Evolutionary conservation across 495 filamentous ascomycete genomes (phyloP).

Genomic region (Thermochaetoides thermophila): DNA sequence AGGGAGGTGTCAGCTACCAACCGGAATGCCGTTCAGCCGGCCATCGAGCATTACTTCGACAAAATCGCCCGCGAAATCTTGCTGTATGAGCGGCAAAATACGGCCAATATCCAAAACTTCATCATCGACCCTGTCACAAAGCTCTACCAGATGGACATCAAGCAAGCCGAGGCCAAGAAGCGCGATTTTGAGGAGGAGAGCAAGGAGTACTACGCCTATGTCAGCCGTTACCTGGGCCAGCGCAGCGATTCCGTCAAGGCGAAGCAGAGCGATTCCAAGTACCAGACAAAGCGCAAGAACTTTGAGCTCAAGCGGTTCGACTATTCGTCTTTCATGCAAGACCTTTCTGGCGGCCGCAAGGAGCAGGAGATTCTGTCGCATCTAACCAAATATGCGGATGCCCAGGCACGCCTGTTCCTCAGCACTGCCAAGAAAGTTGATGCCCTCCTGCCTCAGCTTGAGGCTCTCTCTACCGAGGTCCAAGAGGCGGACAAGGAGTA

Average conservation of each 20-base stretch:
- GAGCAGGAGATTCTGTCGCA: conserved; percentile 96
- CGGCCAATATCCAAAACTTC: conserved; percentile 68
- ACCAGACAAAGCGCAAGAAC: conserved; percentile 81
- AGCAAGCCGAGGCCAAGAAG: conserved; percentile 92
- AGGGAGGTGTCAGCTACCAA: conserved; percentile 81
- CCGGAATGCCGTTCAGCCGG: conserved; percentile 87
- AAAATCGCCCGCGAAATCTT: conserved; percentile 89
- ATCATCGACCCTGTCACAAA: conserved; percentile 88
- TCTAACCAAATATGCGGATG: conserved; percentile 85
- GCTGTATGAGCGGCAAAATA: conserved; percentile 70
- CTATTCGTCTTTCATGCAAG: conserved; percentile 98
- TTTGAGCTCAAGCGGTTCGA: conserved; percentile 97
- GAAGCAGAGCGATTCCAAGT: conserved; percentile 96
- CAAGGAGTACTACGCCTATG: conserved; percentile 91
- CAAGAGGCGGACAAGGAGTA: conserved; percentile 88
- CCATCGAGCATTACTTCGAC: conserved; percentile 95
- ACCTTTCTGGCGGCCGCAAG: conserved; percentile 91
- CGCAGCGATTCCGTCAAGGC: conserved; percentile 91
- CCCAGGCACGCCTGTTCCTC: conserved; percentile 73
- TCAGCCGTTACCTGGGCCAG: conserved; percentile 87
- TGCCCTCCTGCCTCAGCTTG: conserved; percentile 73
- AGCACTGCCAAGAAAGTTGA: conserved; percentile 75
- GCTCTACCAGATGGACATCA: conserved; percentile 90
- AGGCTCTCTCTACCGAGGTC: conserved; percentile 83
- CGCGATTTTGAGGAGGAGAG: conserved; percentile 98